Evolutionary conservation across 208 protist genomes (phyloP), one percentile per base, ranked within the genome.

Genomic region (Leishmania arabica): DNA sequence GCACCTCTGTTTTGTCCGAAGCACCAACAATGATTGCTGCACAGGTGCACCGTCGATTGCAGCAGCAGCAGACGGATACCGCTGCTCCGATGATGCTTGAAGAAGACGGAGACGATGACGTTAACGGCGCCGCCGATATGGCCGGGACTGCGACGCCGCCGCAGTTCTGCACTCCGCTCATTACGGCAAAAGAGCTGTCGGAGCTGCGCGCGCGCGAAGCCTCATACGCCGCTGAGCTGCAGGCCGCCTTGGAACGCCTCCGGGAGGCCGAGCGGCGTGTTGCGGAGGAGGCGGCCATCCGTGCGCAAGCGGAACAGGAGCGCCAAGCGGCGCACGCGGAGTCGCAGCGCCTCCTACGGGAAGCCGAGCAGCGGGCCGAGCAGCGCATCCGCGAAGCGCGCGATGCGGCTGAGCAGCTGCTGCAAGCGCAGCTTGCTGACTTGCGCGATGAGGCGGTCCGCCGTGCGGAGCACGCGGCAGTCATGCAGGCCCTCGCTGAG

Each of bases 241-340:
- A 81, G 21, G 82, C 90, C 21, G 87, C 92, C 21, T 75, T 91
- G 56, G 70, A 65, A 24, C 92, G 92, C 5, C 82, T 95, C 45
- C 85, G 73, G 1, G 92, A 95, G 72, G 92, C 92, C 9, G 84
- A 95, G 83, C 73, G 80, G 2, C 90, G 90, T 24, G 84, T 95
- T 24, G 77, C 74, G 11, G 92, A 89, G 56, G 92, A 95, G 69
- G 83, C 77, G 0, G 71, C 83, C 8, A 82, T 81, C 19, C 86
- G 92, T 45, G 78, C 34, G 34, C 60, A 65, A 15, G 89, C 87
- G 1, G 87, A 90, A 60, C 70, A 71, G 42, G 83, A 86, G 62
- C 82, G 86, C 2, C 82, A 77, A 8, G 81, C 75, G 7, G 83
- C 80, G 19, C 77, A 83, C 40, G 53, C 65, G 42, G 86, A 86